Evolutionary conservation across 371 early-diverging fungal species (phyloP), one percentile per base, ranked within the genome.

Genomic region (Mucor mucedo): DNA sequence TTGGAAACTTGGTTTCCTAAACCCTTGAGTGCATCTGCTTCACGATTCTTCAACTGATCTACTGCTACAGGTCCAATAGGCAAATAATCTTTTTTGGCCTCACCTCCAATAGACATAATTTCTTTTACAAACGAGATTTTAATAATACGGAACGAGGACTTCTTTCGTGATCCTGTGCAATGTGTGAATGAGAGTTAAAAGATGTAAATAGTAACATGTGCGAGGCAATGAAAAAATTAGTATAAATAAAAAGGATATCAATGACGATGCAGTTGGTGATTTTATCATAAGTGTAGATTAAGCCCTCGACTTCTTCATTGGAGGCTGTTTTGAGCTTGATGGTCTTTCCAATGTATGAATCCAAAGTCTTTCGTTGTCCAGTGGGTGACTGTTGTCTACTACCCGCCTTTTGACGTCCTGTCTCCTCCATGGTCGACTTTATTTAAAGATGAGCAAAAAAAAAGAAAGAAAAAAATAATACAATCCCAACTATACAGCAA

Each of bases 111-210:
- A 21, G 75, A 71, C 27, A 80, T 16, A 40, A 87, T 73, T 29
- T 88, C 87, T 65, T 88, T 88, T 52, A 88, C 79, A 42, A 78
- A 76, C n/a, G 81, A 80, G 55, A 84, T 76, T 69, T 87, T 88
- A 32, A 88, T 61, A 55, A 88, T 84, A 54, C 84, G 80, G 62
- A 87, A 87, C 30, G 78, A 54, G 49, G 66, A 45, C 4, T 66
- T 53, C 57, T 75, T 76, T 27, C 63, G 50, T 50, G 54, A 29
- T 29, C 40, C 69, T 73, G 48, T 57, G 47, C 67, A 66, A 52
- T 68, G 45, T 21, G 60, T 55, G 35, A 8, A 35, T 35, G 35
- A 4, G 35, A 35, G 35, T 35, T 35, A 16, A 60, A 55, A 55
- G 56, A 47, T 39, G 63, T 44, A 47, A 42, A 57, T 21, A 55